These are phyloP conservation scores for Nicotiana attenuata DNA, from an alignment of 257 asterid genomes.

Conservation along the genomic window DNA sequence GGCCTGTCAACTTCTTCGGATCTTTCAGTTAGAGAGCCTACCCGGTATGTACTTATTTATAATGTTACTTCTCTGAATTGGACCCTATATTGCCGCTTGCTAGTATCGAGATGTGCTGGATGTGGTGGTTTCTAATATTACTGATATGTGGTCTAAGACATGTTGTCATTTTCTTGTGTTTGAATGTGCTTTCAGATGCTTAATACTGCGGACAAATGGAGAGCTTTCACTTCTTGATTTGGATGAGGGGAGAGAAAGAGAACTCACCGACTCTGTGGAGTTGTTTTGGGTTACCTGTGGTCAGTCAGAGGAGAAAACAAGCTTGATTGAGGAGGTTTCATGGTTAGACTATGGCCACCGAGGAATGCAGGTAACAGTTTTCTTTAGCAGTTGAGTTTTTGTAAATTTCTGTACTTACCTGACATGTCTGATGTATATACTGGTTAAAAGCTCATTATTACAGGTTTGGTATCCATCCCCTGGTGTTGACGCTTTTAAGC, in stretches of 20 bases:
- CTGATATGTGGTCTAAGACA: background rate
- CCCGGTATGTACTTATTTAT: slow-evolving; percentile 48
- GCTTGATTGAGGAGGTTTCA: slow-evolving; percentile 96
- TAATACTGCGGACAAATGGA: slow-evolving; percentile 86
- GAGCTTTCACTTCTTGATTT: slow-evolving; percentile 97
- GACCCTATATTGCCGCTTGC: slow-evolving; percentile 12
- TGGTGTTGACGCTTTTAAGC: slow-evolving; percentile 87
- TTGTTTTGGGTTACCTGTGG: slow-evolving; percentile 99
- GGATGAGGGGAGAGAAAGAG: slow-evolving; percentile 98
- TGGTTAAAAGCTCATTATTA: slow-evolving; percentile 41
- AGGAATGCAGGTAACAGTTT: slow-evolving; percentile 92
- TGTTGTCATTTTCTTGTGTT: background rate
- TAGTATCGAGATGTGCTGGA: slow-evolving; percentile 13
- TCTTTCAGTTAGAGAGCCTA: slow-evolving; percentile 62
- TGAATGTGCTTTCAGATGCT: slow-evolving; percentile 52
- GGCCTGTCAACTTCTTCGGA: slow-evolving; percentile 41
- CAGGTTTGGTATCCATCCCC: slow-evolving; percentile 99
- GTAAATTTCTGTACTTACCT: slow-evolving; percentile 13
- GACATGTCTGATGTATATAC: slow-evolving; percentile 34
- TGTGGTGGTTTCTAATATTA: background rate
- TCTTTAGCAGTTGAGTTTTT: slow-evolving; percentile 14
- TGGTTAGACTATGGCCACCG: slow-evolving; percentile 99
- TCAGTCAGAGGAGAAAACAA: slow-evolving; percentile 84
- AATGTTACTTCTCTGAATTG: slow-evolving; percentile 3
- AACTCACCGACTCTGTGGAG: slow-evolving; percentile 92